A percentile compares a stretch with the other conserved stretches of the same genome.
phyloP scores from a whole-genome alignment of 192 early-diverging fungal genomes.

The Coemansia asiatica region DNA sequence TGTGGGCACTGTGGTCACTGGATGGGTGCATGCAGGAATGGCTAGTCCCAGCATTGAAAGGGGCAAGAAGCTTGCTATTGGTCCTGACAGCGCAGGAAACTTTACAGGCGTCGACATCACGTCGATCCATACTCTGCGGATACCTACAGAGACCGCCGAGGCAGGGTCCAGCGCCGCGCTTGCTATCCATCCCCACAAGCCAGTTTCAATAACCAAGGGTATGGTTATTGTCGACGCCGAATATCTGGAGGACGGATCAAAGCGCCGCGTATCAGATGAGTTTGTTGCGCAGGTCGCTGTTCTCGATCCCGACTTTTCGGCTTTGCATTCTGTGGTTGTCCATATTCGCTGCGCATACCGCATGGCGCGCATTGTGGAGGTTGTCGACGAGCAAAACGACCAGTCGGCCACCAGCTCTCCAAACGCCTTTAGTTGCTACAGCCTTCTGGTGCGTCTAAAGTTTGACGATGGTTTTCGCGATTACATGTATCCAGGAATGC shows the following conservation, averaged over 20 bases:
- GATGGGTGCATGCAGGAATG: constrained; percentile 58
- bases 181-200: constrained; percentile 59
- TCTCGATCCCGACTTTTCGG: constrained; percentile 18
- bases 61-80: constrained; percentile 53
- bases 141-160: constrained; percentile 65
- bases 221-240: constrained; percentile 58
- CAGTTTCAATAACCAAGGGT: constrained; percentile 46
- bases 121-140: constrained; percentile 82
- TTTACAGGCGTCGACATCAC: constrained; percentile 70
- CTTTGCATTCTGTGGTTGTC: constrained; percentile 28
- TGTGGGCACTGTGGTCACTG: constrained; percentile 66
- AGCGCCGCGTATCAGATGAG: constrained; percentile 22
- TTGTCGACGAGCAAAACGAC: constrained; percentile 3
- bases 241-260: constrained; percentile 6
- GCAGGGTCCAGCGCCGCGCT: constrained; percentile 76
- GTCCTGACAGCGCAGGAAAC: constrained; percentile 63
- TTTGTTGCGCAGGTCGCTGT: constrained; percentile 32
- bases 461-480: constrained; percentile 35
- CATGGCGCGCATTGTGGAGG: constrained; percentile 34
- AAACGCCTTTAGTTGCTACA: constrained; percentile 3
- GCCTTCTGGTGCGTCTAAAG: constrained; percentile 22
- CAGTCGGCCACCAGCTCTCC: not conserved
- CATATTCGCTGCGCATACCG: constrained; percentile 44
- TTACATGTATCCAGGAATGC: constrained; percentile 33
- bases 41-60: constrained; percentile 10